These are phyloP conservation scores for Eucalyptus pumila DNA, from an alignment of 345 rosid genomes.

Conservation along the genomic window DNA sequence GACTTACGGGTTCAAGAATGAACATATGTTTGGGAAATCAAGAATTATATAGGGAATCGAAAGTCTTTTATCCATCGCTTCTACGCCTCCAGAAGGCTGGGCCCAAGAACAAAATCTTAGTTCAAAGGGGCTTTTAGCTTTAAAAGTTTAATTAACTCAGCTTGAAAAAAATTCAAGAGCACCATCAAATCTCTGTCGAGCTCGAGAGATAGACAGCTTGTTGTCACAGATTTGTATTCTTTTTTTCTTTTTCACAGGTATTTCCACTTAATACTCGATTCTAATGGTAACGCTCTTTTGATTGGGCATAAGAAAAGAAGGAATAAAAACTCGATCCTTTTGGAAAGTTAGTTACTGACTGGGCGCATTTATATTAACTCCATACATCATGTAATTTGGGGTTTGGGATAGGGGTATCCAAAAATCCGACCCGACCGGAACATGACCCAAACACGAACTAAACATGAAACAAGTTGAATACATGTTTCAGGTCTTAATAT, in stretches of 20 bases:
- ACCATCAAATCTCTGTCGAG: neutral
- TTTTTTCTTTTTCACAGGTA: neutral
- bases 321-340: neutral
- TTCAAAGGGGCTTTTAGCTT: neutral
- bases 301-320: neutral
- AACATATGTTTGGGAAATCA: neutral
- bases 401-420: no score
- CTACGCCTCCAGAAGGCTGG: neutral
- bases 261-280: neutral
- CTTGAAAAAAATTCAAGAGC: neutral
- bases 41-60: neutral
- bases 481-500: no score
- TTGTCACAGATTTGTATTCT: neutral
- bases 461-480: no score
- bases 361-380: neutral
- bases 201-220: neutral
- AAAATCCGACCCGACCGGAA: no score
- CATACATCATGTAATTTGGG: neutral
- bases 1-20: neutral
- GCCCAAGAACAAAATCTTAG: neutral
- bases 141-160: neutral
- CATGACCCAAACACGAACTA: no score
- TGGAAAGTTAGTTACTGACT: neutral
- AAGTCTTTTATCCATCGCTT: neutral
- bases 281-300: neutral